Evolutionary conservation across 345 rosid genomes (phyloP).

Genomic region (Trapa bicornis): DNA sequence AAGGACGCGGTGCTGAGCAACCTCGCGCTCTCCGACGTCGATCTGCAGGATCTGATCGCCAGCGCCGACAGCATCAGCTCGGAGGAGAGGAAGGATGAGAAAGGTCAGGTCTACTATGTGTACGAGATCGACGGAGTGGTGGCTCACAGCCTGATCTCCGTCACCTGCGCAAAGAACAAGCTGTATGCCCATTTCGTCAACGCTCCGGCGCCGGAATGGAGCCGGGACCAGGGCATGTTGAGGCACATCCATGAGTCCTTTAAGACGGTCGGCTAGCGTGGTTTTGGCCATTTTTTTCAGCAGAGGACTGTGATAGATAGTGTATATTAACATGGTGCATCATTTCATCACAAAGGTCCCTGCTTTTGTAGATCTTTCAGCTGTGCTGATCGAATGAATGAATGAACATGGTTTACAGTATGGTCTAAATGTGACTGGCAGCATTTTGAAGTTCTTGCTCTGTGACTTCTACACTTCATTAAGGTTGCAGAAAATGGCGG

Average conservation of each 20-base stretch:
- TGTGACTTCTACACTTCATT: too few species aligned
- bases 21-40: conserved; percentile 72
- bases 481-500: neutral
- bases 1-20: conserved; percentile 66
- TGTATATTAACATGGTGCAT: too few species aligned
- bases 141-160: conserved; percentile 61
- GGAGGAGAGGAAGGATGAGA: conserved; percentile 49
- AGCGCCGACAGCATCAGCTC: conserved; percentile 54
- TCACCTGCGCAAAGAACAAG: conserved; percentile 80
- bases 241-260: conserved; percentile 81
- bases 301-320: too few species aligned
- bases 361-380: neutral
- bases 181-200: conserved; percentile 87
- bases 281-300: neutral
- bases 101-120: conserved; percentile 62
- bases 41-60: conserved; percentile 67
- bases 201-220: conserved; percentile 81
- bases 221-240: conserved; percentile 52
- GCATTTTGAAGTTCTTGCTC: too few species aligned
- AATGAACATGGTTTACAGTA: neutral
- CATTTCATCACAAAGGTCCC: too few species aligned
- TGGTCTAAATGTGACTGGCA: neutral
- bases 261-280: conserved; percentile 36
- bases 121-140: conserved; percentile 73
- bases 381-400: neutral